Percentiles rank a stretch among this genome's conserved stretches.
Evolutionary conservation across 768 basidiomycete genomes (phyloP).

Genomic region (Termitomyces sp.): DNA sequence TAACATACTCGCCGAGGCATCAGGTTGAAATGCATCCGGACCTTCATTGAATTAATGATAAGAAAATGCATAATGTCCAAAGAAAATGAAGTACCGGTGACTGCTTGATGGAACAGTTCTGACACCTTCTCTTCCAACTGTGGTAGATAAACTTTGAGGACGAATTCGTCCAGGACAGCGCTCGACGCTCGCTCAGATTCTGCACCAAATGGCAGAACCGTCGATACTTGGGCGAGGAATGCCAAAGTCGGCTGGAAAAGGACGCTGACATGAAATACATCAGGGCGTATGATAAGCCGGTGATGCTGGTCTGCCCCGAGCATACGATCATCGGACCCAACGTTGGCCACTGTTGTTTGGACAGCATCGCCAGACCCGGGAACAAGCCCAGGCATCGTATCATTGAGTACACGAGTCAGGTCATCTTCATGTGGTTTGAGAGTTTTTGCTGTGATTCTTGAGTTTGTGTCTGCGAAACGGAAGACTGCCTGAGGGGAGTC

Average conservation of each 20-base stretch:
- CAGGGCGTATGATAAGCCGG: slow-evolving; percentile 78
- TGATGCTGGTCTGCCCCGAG: slow-evolving; percentile 76
- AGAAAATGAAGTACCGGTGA: slow-evolving; percentile 47
- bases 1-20: slow-evolving; percentile 58
- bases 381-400: slow-evolving; percentile 92
- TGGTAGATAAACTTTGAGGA: slow-evolving; percentile 86
- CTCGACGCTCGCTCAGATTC: slow-evolving; percentile 64
- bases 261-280: slow-evolving; percentile 91
- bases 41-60: slow-evolving; percentile 32
- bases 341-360: slow-evolving; percentile 53
- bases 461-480: slow-evolving; percentile 87
- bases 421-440: slow-evolving; percentile 81
- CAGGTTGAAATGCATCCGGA: slow-evolving; percentile 84
- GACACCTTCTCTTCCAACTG: slow-evolving; percentile 94
- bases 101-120: slow-evolving; percentile 77
- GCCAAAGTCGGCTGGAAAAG: slow-evolving; percentile 92
- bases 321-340: slow-evolving; percentile 69
- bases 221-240: slow-evolving; percentile 71
- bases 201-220: slow-evolving; percentile 65
- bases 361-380: slow-evolving; percentile 61
- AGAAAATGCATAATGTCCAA: background rate
- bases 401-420: slow-evolving; percentile 74
- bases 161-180: slow-evolving; percentile 85
- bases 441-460: slow-evolving; percentile 58
- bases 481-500: slow-evolving; percentile 61